Evolutionary conservation across 371 early-diverging fungal genomes (phyloP).

Genomic region (Mycotypha africana): DNA sequence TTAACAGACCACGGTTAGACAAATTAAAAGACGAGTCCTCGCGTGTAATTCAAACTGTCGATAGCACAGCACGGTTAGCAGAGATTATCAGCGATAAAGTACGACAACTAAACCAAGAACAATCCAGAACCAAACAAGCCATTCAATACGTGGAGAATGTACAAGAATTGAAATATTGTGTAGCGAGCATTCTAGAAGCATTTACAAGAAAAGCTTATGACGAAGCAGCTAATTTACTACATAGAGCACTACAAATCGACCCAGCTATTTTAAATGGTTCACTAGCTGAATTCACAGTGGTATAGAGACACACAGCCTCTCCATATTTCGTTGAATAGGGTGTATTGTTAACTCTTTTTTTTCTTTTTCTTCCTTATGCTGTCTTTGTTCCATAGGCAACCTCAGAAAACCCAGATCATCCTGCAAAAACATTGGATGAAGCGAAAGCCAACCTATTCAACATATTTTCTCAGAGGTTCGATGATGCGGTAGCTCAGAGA

Average conservation of each 20-base stretch:
- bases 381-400: slow-evolving; percentile 33
- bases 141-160: slow-evolving; percentile 69
- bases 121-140: slow-evolving; percentile 66
- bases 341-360: neutral
- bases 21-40: slow-evolving; percentile 46
- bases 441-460: slow-evolving; percentile 59
- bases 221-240: slow-evolving; percentile 65
- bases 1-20: slow-evolving; percentile 57
- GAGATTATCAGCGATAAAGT: slow-evolving; percentile 80
- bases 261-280: slow-evolving; percentile 61
- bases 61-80: slow-evolving; percentile 66
- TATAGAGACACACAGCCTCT: slow-evolving; percentile 18
- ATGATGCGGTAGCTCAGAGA: slow-evolving; percentile 62
- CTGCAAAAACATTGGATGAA: slow-evolving; percentile 55
- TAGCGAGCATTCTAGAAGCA: slow-evolving; percentile 68
- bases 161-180: slow-evolving; percentile 71
- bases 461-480: slow-evolving; percentile 74
- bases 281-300: slow-evolving; percentile 63
- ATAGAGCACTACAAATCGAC: slow-evolving; percentile 63
- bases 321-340: neutral
- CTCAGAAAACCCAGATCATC: slow-evolving; percentile 60
- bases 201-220: slow-evolving; percentile 69
- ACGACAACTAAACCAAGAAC: slow-evolving; percentile 77
- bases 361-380: neutral
- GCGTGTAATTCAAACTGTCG: slow-evolving; percentile 54